These are phyloP conservation scores for Podaxis sp. DNA, from an alignment of 768 basidiomycete genomes.

Conservation along the genomic window DNA sequence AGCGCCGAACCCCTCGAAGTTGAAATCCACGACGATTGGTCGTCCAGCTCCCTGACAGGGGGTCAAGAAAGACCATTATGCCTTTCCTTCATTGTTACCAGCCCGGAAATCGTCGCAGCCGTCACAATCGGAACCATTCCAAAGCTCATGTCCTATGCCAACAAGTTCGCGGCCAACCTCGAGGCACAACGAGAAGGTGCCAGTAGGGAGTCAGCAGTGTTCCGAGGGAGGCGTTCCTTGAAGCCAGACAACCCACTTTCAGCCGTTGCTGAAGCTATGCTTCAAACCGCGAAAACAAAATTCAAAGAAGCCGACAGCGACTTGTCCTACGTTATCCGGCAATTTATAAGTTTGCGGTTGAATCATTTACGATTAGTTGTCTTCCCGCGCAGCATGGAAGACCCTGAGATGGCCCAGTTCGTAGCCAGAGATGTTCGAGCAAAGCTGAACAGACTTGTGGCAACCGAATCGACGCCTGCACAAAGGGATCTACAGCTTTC, in stretches of 20 bases:
- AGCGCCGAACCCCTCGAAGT: conserved; percentile 79
- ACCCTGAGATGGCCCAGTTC: conserved; percentile 75
- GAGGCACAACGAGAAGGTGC: conserved; percentile 73
- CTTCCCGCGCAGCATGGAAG: conserved; percentile 77
- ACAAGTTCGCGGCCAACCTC: conserved; percentile 72
- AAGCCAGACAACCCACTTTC: conserved; percentile 79
- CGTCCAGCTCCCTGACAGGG: conserved; percentile 36
- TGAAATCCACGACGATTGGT: conserved; percentile 82
- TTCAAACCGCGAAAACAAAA: conserved; percentile 65
- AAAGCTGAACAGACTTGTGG: conserved; percentile 59
- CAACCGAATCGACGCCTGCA: conserved; percentile 41
- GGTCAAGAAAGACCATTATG: conserved; percentile 46
- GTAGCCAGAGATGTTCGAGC: conserved; percentile 65
- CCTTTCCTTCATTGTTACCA: conserved; percentile 71
- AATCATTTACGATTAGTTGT: conserved; percentile 62
- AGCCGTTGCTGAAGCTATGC: conserved; percentile 82
- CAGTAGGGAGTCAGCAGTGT: conserved; percentile 72
- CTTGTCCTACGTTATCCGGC: conserved; percentile 58
- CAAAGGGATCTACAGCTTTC: conserved; percentile 66
- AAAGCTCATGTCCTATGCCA: conserved; percentile 66
- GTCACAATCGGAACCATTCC: conserved; percentile 76
- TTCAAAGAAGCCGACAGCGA: conserved; percentile 64
- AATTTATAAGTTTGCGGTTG: conserved; percentile 71
- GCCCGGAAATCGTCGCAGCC: conserved; percentile 61
- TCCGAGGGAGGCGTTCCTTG: conserved; percentile 65